Conservation (phyloP, 805 yeast genomes). For the Jamesozyma spencerorum region DNA sequence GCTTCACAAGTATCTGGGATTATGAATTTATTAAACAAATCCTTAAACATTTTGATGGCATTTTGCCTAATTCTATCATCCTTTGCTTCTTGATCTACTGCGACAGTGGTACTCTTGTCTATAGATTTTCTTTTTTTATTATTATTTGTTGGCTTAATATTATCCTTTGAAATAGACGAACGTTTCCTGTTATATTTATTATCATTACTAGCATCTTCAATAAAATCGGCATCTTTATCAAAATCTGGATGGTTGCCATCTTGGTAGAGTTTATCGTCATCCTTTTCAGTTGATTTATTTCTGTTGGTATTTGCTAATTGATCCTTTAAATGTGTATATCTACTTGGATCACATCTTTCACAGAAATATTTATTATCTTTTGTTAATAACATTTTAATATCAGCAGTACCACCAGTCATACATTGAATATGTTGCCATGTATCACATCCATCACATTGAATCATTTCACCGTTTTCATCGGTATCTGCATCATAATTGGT, state of each 20-base stretch:
- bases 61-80: constrained; percentile 35
- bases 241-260: neutral
- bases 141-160: neutral
- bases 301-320: constrained; percentile 2
- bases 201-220: constrained; percentile 9
- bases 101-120: constrained; percentile 3
- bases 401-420: constrained; percentile 35
- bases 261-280: neutral
- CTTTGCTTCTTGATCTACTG: constrained; percentile 9
- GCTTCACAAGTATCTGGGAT: constrained; percentile 19
- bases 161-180: neutral
- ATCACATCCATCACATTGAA: constrained; percentile 55
- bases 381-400: constrained; percentile 15
- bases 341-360: constrained; percentile 41
- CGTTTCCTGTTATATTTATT: constrained; percentile 1
- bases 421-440: constrained; percentile 70
- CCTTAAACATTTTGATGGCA: constrained; percentile 44
- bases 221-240: constrained; percentile 8
- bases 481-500: constrained; percentile 49
- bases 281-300: neutral
- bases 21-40: constrained; percentile 35
- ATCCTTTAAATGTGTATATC: constrained; percentile 19
- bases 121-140: constrained; percentile 5
- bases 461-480: constrained; percentile 46
- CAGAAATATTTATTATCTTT: constrained; percentile 46